Base-by-base conservation (phyloP, 2,329 filamentous ascomycete genomes). In the Verticillium alfalfae region DNA sequence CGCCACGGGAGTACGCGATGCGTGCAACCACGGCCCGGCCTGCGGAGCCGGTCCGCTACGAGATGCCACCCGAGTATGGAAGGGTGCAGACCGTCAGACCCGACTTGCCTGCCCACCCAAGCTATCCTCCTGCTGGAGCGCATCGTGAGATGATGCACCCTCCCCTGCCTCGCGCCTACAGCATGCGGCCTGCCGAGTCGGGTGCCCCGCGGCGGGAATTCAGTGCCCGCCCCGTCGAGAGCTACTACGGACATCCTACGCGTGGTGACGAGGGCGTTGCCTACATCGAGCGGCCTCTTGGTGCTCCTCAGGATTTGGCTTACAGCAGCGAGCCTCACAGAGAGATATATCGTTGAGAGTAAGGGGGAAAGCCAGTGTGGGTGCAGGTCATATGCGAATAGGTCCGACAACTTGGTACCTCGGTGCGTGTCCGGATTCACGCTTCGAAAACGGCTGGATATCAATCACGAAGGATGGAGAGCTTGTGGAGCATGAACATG, bases 1-100 rank as follows among this genome's bases (percentile, higher is more conserved):
- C 75, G 2, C 75, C 82, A 3, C 77, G 81, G 39, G 84, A 87
- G 61, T 85, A 86, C 65, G 69, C 83, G 52, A 68, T 82, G 52
- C 78, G 87, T 61, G 78, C 85, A 37, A 71, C 83, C 34, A 89
- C 87, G 70, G 82, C 85, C 38, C 82, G 86, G 56, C 86, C 88
- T 22, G 71, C 73, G 54, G 82, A 82, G 57, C 62, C 73, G 60
- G 64, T 76, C 37, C 74, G 77, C 41, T 81, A 79, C 63, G 77
- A 79, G 59, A 66, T 76, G 15, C 70, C 74, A 31, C 67, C 70
- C 60, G 75, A 78, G 36, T 83, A 82, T 66, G 72, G 75, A 34
- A 75, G 79, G 64, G 70, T 81, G 62, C 75, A 79, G 49, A 81
- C 65, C 16, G 69, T 73, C 16, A 73, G 75, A 38, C 75, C 76